phyloP scores from a whole-genome alignment of 345 rosid genomes.

The Sonneratia caseolaris region DNA sequence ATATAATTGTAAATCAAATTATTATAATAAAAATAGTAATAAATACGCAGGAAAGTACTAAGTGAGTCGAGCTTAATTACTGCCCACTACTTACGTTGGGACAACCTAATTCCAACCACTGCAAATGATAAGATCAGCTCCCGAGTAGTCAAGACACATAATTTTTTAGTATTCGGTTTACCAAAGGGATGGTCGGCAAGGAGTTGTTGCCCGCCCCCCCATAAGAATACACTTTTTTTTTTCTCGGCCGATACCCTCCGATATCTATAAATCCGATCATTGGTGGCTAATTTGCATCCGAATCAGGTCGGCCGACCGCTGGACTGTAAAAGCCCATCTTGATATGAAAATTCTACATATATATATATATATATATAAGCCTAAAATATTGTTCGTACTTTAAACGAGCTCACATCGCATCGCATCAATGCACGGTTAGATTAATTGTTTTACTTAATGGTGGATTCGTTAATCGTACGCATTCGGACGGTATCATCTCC shows the following conservation, averaged over 20 bases:
- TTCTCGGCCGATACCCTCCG: too few species aligned
- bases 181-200: background rate
- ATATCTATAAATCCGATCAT: too few species aligned
- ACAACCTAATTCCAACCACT: conserved; percentile 1
- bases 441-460: background rate
- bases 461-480: conserved; percentile 8
- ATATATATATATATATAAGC: too few species aligned
- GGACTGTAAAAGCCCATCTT: too few species aligned
- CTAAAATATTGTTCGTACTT: too few species aligned
- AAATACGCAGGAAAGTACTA: too few species aligned
- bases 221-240: too few species aligned
- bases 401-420: background rate
- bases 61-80: background rate
- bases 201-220: background rate
- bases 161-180: background rate
- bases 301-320: too few species aligned
- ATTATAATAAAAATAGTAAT: too few species aligned
- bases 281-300: too few species aligned
- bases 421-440: background rate
- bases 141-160: background rate
- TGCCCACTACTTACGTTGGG: background rate
- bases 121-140: background rate
- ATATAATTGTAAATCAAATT: too few species aligned
- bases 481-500: background rate
- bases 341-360: too few species aligned